phyloP scores from a whole-genome alignment of 164 flowering plant species.

The Platanus orientalis region DNA sequence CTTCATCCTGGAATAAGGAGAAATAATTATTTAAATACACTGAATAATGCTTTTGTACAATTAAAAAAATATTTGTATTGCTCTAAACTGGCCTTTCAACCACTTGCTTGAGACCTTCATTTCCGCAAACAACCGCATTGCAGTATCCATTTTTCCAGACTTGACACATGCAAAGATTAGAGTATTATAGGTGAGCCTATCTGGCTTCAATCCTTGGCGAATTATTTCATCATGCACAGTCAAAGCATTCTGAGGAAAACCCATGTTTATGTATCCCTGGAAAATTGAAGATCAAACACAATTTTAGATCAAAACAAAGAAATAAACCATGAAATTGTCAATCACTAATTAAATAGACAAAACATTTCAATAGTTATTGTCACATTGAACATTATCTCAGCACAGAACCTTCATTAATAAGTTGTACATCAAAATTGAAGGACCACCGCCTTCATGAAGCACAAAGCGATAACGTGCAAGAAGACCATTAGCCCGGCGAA shows the following conservation, averaged over 20 bases:
- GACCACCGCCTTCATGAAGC: constrained; percentile 44
- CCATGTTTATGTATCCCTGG: constrained; percentile 64
- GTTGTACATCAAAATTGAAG: constrained; percentile 52
- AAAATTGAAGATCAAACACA: constrained; percentile 11
- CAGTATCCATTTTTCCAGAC: constrained; percentile 44
- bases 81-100: constrained; percentile 50
- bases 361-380: not conserved
- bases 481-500: constrained; percentile 79
- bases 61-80: constrained; percentile 16
- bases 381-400: too few species aligned
- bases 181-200: constrained; percentile 59
- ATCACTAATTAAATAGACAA: constrained; percentile 4
- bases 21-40: constrained; percentile 12
- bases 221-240: constrained; percentile 43
- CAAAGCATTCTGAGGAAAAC: constrained; percentile 47
- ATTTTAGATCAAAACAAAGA: not conserved
- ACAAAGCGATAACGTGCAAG: constrained; percentile 59
- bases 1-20: constrained; percentile 44
- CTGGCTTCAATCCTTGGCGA: constrained; percentile 53
- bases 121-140: constrained; percentile 48
- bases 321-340: not conserved
- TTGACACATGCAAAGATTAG: constrained; percentile 58
- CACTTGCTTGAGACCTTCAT: constrained; percentile 66
- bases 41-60: constrained; percentile 3
- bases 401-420: constrained; percentile 62